phyloP scores from a whole-genome alignment of 768 basidiomycete genomes.

The Leccinum aurantiacum region DNA sequence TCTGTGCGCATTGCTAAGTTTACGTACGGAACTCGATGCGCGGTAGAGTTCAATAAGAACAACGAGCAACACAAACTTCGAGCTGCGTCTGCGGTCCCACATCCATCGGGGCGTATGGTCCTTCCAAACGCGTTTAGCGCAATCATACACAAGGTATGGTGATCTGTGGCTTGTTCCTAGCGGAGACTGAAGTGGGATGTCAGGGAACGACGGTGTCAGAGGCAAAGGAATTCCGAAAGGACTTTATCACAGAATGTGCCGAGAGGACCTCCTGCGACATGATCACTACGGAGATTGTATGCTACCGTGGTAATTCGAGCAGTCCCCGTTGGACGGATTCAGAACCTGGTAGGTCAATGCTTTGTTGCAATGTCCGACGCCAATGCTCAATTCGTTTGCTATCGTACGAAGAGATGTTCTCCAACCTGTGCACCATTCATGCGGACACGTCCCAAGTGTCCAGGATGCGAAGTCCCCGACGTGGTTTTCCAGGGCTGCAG shows the following conservation, averaged over 20 bases:
- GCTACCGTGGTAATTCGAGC: too few relatives aligned
- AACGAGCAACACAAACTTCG: slow-evolving; percentile 32
- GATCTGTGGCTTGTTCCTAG: neutral
- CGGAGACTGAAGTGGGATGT: neutral
- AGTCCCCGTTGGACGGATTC: too few relatives aligned
- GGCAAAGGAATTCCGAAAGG: slow-evolving; percentile 32
- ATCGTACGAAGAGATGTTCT: too few relatives aligned
- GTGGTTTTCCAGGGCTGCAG: slow-evolving; percentile 28
- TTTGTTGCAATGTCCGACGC: too few relatives aligned
- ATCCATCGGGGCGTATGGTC: slow-evolving; percentile 32
- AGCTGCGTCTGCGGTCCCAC: slow-evolving; percentile 26
- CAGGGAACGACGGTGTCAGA: slow-evolving; percentile 32
- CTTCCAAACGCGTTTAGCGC: slow-evolving; percentile 34
- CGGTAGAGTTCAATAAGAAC: slow-evolving; percentile 28
- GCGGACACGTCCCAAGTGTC: slow-evolving; percentile 25
- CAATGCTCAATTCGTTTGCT: too few relatives aligned
- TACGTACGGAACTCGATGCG: slow-evolving; percentile 39
- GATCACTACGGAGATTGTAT: too few relatives aligned
- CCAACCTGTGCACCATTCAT: too few relatives aligned
- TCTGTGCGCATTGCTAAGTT: slow-evolving; percentile 38
- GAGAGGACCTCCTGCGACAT: too few relatives aligned
- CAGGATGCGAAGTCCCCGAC: slow-evolving; percentile 29
- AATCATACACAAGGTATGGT: slow-evolving; percentile 29
- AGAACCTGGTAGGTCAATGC: too few relatives aligned
- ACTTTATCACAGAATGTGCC: slow-evolving; percentile 27